phyloP scores from a whole-genome alignment of 441 rosid genomes.

The Biscutella auriculata region DNA sequence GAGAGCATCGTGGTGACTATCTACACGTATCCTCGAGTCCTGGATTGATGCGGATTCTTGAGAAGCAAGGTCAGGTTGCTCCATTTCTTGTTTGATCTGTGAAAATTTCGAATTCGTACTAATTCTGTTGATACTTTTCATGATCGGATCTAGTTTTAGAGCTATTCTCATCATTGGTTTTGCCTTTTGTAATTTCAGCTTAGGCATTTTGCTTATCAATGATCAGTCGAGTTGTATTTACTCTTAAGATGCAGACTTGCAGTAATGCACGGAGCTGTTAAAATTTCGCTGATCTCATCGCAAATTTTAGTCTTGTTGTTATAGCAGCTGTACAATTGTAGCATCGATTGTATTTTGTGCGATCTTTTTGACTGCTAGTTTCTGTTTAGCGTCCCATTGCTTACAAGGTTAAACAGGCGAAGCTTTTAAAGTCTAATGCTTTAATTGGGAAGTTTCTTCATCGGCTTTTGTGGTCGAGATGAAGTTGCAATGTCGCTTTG shows the following conservation, averaged over 20 bases:
- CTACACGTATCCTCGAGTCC: conserved; percentile 62
- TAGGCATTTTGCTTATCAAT: no score
- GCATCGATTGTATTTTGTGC: not conserved
- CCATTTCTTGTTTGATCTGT: not conserved
- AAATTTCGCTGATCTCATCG: not conserved
- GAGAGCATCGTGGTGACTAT: conserved; percentile 73
- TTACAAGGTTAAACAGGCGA: no score
- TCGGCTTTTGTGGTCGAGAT: not conserved
- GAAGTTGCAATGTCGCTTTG: not conserved
- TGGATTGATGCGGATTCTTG: conserved; percentile 52
- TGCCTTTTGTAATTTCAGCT: no score
- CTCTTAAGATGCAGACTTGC: not conserved
- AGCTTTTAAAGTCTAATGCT: no score
- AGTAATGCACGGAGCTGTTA: not conserved
- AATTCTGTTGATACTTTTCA: not conserved
- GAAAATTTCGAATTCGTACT: not conserved
- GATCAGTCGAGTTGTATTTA: not conserved
- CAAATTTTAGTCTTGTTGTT: not conserved
- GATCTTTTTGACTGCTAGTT: not conserved
- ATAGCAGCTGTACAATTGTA: not conserved
- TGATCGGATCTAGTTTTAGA: not conserved
- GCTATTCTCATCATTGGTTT: no score
- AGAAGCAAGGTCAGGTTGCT: conserved; percentile 56
- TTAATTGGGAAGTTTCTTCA: no score
- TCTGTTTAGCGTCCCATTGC: not conserved